These are phyloP conservation scores for Aspergillus bombycis DNA, from an alignment of 2,329 filamentous ascomycete genomes.

Conservation along the genomic window DNA sequence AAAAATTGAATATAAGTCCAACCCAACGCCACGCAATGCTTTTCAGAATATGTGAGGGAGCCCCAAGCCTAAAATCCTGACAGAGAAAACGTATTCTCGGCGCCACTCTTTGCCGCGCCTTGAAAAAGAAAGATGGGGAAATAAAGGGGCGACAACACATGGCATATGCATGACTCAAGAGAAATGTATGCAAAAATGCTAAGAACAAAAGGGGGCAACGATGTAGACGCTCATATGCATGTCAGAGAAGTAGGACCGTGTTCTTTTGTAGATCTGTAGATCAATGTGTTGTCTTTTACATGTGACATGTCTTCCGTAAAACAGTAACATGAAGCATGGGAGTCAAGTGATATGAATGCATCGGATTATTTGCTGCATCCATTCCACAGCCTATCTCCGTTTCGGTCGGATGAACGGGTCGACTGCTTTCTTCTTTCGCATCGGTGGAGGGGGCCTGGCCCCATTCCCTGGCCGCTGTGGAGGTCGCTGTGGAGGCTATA, in stretches of 20 bases:
- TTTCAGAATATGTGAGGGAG: not conserved
- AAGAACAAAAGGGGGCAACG: not conserved
- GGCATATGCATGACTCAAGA: not conserved
- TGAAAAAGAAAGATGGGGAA: not conserved
- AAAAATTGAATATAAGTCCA: not conserved
- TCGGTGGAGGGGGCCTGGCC: conserved; percentile 32
- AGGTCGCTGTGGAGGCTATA: conserved; percentile 23
- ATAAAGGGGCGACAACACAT: not conserved
- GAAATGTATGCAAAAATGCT: conserved; percentile 4
- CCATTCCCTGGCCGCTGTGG: conserved; percentile 25
- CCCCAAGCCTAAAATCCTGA: not conserved
- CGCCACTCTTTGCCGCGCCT: not conserved
- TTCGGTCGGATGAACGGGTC: conserved; percentile 49
- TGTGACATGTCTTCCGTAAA: conserved; percentile 5
- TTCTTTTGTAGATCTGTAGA: conserved; percentile 3
- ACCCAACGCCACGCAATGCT: conserved; percentile 19
- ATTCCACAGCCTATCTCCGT: conserved; percentile 29
- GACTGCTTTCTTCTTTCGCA: conserved; percentile 43
- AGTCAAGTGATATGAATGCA: not conserved
- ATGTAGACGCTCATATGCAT: conserved; percentile 14
- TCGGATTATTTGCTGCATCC: not conserved
- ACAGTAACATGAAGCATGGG: not conserved
- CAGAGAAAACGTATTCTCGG: not conserved
- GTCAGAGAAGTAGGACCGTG: conserved; percentile 1
- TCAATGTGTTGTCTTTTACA: not conserved